Evolutionary conservation across 2,329 filamentous ascomycete genomes (phyloP), one percentile per base, ranked within the genome.

Genomic region (Penicillium sp.): DNA sequence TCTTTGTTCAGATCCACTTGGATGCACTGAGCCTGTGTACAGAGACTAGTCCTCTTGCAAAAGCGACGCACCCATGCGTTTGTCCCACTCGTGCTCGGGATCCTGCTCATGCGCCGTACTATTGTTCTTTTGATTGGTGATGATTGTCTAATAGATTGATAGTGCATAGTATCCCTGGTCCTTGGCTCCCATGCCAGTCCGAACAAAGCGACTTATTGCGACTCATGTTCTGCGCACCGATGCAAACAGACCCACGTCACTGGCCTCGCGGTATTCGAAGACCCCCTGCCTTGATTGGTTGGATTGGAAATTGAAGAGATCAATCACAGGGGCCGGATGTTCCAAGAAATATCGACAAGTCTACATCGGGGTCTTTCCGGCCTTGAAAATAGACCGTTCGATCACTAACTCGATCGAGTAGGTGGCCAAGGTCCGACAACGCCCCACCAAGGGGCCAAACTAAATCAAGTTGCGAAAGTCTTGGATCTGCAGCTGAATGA

Each of bases 81-180:
- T 35, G 45, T 37, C 20, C 31, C 27, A 14, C 44, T 46, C 27
- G 44, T 31, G 44, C 27, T 46, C 31, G 26, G 14, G n/a, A n/a
- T 37, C 20, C 31, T 18, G 7, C 44, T 46, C 27, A 27, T 31
- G 44, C 27, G 40, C 31, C 20, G 14, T 25, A 26, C 22, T 43
- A 7, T 5, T 8, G 11, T 47, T 40, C 31, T 49, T 25, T 20
- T 18, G 20, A 48, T 37, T 37, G 20, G 45, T 12, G 11, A 14
- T 48, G 45, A 53, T 50, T 53, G n/a, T 47, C 33, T 56, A 56
- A 56, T 56, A 9, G 18, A n/a, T 42, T 50, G 41, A 46, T 56
- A 53, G 53, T 49, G 26, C 11, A 6, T 15, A 22, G n/a, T 18
- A 49, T 26, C 49, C 45, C 41, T 49, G 46, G 15, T 45, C 40